A percentile compares a stretch with the other conserved stretches of the same genome.
phyloP scores from a whole-genome alignment of 108 stramenopile species.

The Stephanodiscus minutulus region DNA sequence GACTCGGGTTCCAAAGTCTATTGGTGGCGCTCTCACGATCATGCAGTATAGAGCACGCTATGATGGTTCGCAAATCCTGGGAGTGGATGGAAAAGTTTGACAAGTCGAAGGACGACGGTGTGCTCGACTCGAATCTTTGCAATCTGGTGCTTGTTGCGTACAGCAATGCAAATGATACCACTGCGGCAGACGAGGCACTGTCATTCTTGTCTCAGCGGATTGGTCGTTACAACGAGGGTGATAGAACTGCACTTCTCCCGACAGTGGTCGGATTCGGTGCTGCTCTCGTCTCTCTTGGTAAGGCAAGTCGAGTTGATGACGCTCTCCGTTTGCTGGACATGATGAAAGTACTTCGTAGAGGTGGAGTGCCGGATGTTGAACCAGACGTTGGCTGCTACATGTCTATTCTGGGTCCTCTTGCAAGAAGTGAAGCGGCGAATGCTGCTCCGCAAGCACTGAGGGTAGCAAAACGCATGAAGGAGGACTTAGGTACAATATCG shows the following conservation, averaged over 20 bases:
- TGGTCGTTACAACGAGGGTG: constrained; percentile 17
- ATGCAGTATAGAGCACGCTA: constrained; percentile 32
- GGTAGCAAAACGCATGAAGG: constrained; percentile 21
- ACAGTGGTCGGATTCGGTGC: constrained; percentile 44
- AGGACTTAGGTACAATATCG: constrained; percentile 18
- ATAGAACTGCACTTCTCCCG: constrained; percentile 29
- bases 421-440: constrained; percentile 24
- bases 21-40: constrained; percentile 32
- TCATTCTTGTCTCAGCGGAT: constrained; percentile 33
- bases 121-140: constrained; percentile 37
- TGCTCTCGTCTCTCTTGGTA: constrained; percentile 22
- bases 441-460: constrained; percentile 27
- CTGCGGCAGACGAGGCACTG: constrained; percentile 17
- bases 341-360: constrained; percentile 21
- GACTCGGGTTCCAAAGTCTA: constrained; percentile 30
- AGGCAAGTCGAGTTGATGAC: constrained; percentile 24
- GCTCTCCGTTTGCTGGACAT: constrained; percentile 27
- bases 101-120: background rate
- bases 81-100: constrained; percentile 41
- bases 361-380: constrained; percentile 8
- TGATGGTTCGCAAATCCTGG: constrained; percentile 29
- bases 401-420: constrained; percentile 27
- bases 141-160: constrained; percentile 43
- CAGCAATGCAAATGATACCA: constrained; percentile 27
- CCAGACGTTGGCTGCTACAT: constrained; percentile 41